Evolutionary conservation across 371 early-diverging fungal genomes (phyloP), one percentile per base, ranked within the genome.

Genomic region (Mortierella sp.): DNA sequence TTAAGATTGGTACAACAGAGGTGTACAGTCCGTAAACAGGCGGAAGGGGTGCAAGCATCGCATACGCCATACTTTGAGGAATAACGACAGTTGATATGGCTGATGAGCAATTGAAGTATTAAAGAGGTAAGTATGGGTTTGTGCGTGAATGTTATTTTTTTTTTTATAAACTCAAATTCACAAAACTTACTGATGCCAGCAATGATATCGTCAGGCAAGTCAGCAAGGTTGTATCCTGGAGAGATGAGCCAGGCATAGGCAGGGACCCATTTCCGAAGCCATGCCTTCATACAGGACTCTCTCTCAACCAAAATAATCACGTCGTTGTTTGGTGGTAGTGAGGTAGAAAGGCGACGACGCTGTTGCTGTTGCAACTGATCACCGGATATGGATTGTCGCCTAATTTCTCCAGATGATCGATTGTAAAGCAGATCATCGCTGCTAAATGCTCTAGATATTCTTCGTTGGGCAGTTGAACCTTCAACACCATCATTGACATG

Each of bases 21-120:
- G 88, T 78, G 53, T 89, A 89, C 29, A 89, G 85, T 13, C 89
- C 89, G 62, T 84, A 83, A 17, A 86, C 89, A 19, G 89, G 85
- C 2, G 88, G 87, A 55, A 89, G 61, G 8, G 76, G 78, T 12
- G 89, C 87, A 62, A 89, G 70, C 65, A 85, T 85, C 3, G 88
- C 85, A 75, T 89, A 89, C 17, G 88, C 87, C 89, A 89, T 89
- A 59, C 85, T 83, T 68, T 89, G 89, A 34, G 89, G 89, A 43
- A 89, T 83, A 15, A 89, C 74, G 15, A 89, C 75, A 40, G 87
- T 85, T 3, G 86, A 83, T 40, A 89, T 68, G 29, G 89, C 85
- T 83, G 51, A 61, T 60, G 42, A 54, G 3, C 12, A 28, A 60
- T 19, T n/a, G 10, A 29, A 45, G 29, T 4, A 32, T 32, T 6